These are phyloP conservation scores for Chaetoceros muelleri DNA, from an alignment of 108 stramenopile genomes.

Conservation along the genomic window DNA sequence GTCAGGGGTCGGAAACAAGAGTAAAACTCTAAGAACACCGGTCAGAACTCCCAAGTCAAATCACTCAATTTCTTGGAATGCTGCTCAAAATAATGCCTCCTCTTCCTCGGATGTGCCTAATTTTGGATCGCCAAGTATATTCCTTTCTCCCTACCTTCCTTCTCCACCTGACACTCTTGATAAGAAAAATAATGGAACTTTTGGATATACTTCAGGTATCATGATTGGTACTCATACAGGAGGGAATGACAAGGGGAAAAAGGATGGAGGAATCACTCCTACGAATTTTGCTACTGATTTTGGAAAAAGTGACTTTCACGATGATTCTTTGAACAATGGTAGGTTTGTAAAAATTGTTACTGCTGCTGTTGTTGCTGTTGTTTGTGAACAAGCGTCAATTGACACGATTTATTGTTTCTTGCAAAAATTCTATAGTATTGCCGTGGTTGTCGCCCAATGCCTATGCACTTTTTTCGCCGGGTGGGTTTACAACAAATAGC, in stretches of 20 bases:
- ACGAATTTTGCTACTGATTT: constrained; percentile 81
- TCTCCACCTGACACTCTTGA: background rate
- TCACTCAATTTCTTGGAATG: too few relatives aligned
- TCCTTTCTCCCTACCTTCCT: background rate
- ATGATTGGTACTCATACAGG: too few relatives aligned
- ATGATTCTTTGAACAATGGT: constrained; percentile 47
- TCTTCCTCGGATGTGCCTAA: background rate
- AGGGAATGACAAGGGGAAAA: too few relatives aligned
- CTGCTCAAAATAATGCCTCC: too few relatives aligned
- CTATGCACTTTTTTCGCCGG: constrained; percentile 72
- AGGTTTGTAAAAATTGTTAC: constrained; percentile 1
- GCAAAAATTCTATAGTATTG: constrained; percentile 43
- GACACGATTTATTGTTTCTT: too few relatives aligned
- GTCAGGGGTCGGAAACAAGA: background rate
- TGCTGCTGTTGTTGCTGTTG: background rate
- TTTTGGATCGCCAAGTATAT: background rate
- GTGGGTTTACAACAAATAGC: constrained; percentile 42
- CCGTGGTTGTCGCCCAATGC: constrained; percentile 73
- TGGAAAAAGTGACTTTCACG: constrained; percentile 38
- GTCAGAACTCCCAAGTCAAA: background rate
- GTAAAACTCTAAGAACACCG: background rate
- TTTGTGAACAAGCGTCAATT: too few relatives aligned
- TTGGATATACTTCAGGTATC: too few relatives aligned
- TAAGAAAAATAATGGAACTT: background rate
- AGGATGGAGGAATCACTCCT: constrained; percentile 25